phyloP scores from a whole-genome alignment of 1,139 yeast species.

The Diutina siamensis region DNA sequence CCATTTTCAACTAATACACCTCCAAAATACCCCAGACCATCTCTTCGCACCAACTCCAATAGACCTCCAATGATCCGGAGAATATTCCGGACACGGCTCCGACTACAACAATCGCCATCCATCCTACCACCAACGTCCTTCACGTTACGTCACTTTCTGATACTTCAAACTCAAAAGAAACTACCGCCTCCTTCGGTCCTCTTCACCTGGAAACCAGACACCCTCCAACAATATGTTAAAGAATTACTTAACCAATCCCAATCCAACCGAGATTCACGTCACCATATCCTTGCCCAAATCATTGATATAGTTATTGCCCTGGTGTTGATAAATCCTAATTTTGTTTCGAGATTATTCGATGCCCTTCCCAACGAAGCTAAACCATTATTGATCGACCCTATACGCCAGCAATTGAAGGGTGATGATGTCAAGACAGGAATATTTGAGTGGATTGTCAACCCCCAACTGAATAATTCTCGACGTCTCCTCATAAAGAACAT shows the following conservation, averaged over 20 bases:
- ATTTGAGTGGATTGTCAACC: background rate
- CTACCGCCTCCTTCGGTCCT: background rate
- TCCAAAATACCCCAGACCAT: background rate
- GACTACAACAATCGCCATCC: background rate
- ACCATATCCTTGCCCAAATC: background rate
- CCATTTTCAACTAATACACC: background rate
- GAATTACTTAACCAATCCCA: background rate
- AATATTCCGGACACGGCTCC: background rate
- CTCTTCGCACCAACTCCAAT: background rate
- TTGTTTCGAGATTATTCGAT: background rate
- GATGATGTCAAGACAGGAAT: background rate
- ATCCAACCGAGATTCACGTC: background rate
- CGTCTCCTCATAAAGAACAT: background rate
- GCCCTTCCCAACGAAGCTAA: background rate
- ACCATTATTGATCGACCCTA: background rate
- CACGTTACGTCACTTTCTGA: background rate
- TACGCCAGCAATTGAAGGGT: background rate
- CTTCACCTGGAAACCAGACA: background rate
- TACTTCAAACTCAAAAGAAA: background rate
- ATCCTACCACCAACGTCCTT: background rate
- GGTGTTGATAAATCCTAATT: background rate
- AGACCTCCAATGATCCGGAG: background rate
- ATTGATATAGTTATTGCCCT: background rate
- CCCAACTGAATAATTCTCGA: background rate
- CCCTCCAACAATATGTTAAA: background rate